A percentile compares a stretch with the other conserved stretches of the same genome.
These are phyloP conservation scores for Arthroderma uncinatum DNA, from an alignment of 2,329 filamentous ascomycete species.

Conservation along the genomic window DNA sequence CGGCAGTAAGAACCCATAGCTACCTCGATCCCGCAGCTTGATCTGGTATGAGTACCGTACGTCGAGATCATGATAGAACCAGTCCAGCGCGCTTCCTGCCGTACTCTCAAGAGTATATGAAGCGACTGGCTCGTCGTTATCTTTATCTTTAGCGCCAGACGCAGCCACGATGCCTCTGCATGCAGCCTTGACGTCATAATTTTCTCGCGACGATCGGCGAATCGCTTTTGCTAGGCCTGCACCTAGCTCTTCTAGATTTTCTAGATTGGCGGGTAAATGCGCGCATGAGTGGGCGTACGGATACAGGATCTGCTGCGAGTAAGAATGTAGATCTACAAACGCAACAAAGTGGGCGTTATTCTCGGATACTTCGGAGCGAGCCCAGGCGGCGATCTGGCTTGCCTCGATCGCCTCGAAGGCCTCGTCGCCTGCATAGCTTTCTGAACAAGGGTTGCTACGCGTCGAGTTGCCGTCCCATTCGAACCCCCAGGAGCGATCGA, in stretches of 20 bases:
- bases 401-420: slow-evolving; percentile 80
- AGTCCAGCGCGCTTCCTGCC: slow-evolving; percentile 82
- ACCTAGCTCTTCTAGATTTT: slow-evolving; percentile 84
- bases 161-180: slow-evolving; percentile 60
- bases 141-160: slow-evolving; percentile 11
- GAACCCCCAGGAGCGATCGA: slow-evolving; percentile 78
- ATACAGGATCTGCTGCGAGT: slow-evolving; percentile 88
- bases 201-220: slow-evolving; percentile 62
- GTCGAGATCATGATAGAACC: slow-evolving; percentile 80
- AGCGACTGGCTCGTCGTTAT: slow-evolving; percentile 18
- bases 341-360: slow-evolving; percentile 68
- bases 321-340: slow-evolving; percentile 83
- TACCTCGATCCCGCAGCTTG: slow-evolving; percentile 85
- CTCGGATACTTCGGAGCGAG: slow-evolving; percentile 60
- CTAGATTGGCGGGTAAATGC: slow-evolving; percentile 66
- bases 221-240: slow-evolving; percentile 83
- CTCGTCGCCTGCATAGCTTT: slow-evolving; percentile 72
- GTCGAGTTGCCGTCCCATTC: slow-evolving; percentile 63
- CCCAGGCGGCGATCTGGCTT: slow-evolving; percentile 65
- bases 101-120: slow-evolving; percentile 52
- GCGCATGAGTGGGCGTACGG: slow-evolving; percentile 81
- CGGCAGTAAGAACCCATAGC: slow-evolving; percentile 85
- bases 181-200: slow-evolving; percentile 68
- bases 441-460: slow-evolving; percentile 73
- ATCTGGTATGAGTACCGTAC: slow-evolving; percentile 83